Percentiles rank a stretch among this genome's conserved stretches.
Conservation (phyloP, 1,284 basidiomycete genomes). For the Sutorius eximius region DNA sequence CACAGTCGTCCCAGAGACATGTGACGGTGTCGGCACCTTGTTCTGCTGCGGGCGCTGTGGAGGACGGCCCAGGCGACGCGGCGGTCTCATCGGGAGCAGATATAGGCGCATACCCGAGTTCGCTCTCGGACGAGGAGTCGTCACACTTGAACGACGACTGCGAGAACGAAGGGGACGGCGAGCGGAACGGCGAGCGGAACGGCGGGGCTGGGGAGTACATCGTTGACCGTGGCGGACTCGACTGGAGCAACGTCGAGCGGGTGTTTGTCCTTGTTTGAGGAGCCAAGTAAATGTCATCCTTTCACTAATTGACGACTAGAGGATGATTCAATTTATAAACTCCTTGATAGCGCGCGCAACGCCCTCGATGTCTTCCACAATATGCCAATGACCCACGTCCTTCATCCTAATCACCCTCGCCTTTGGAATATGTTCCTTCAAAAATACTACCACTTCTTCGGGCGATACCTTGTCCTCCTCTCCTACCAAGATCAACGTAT, state of each 20-base stretch:
- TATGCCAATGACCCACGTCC: constrained; percentile 5
- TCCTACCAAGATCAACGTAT: constrained; percentile 8
- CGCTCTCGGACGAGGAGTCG: constrained; percentile 29
- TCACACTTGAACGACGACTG: constrained; percentile 29
- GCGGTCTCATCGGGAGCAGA: constrained; percentile 16
- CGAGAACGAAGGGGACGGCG: constrained; percentile 35
- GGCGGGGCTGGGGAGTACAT: constrained; percentile 29
- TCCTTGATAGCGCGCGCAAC: constrained; percentile 1
- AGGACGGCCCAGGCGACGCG: constrained; percentile 31
- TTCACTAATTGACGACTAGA: background rate
- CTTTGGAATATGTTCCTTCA: constrained; percentile 5
- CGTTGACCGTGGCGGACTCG: constrained; percentile 2
- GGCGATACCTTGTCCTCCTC: constrained; percentile 1
- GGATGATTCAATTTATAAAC: background rate
- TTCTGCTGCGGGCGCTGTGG: constrained; percentile 11
- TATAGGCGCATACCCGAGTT: constrained; percentile 6
- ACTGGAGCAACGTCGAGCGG: constrained; percentile 2
- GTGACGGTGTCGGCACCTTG: constrained; percentile 49
- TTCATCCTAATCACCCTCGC: constrained; percentile 2
- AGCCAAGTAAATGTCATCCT: background rate
- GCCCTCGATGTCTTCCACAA: constrained; percentile 2
- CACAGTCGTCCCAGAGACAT: constrained; percentile 81
- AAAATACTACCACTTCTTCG: background rate
- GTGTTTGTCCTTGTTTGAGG: constrained; percentile 24
- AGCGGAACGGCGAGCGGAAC: constrained; percentile 36